Conservation (phyloP, 2,329 filamentous ascomycete genomes). For the Thielaviopsis populi region DNA sequence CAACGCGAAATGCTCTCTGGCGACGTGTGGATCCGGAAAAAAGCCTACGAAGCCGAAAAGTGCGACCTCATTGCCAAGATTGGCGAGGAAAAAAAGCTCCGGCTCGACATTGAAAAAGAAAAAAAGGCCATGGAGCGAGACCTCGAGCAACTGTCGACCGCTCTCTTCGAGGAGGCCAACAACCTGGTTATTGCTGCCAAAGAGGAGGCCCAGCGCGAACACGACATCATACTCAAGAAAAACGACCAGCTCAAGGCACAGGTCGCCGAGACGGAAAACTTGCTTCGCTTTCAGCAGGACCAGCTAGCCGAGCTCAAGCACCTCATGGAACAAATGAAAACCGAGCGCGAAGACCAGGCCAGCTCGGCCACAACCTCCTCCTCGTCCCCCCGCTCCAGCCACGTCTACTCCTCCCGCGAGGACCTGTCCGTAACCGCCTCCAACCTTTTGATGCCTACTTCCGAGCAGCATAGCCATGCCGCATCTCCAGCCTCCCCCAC, state of each 20-base stretch:
- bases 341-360: conserved; percentile 56
- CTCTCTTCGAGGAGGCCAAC: conserved; percentile 96
- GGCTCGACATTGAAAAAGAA: conserved; percentile 54
- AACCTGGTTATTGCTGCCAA: conserved; percentile 83
- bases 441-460: conserved; percentile 11
- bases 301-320: conserved; percentile 81
- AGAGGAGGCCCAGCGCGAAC: conserved; percentile 73
- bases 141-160: conserved; percentile 75
- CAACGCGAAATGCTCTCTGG: conserved; percentile 58
- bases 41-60: conserved; percentile 60
- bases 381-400: conserved; percentile 55
- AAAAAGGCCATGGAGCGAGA: conserved; percentile 88
- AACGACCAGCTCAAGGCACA: conserved; percentile 80
- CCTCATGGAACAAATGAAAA: conserved; percentile 76
- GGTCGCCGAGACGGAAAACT: conserved; percentile 68
- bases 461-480: conserved; percentile 16
- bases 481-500: conserved; percentile 42
- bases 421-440: conserved; percentile 24
- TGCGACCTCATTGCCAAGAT: conserved; percentile 41
- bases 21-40: conserved; percentile 61
- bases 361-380: conserved; percentile 55
- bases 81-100: conserved; percentile 49
- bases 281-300: conserved; percentile 82
- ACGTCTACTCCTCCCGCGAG: conserved; percentile 45
- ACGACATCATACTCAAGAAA: conserved; percentile 64